A percentile compares a stretch with the other conserved stretches of the same genome.
Conservation (phyloP, 257 asterid species). For the Apocynum venetum region DNA sequence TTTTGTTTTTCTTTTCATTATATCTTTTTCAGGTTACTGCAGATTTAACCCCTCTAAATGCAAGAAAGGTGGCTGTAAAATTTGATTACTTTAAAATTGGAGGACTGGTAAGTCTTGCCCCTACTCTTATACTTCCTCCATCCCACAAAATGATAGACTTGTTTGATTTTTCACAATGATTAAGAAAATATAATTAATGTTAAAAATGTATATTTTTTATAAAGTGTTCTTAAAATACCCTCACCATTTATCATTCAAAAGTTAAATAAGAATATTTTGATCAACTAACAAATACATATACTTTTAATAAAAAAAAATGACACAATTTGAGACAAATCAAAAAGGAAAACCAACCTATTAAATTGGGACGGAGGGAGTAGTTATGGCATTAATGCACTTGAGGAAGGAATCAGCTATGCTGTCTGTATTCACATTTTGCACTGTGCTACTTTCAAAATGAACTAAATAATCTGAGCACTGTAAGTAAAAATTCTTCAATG, state of each 20-base stretch:
- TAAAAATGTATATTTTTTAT: no score
- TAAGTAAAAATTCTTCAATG: background rate
- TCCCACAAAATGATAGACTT: no score
- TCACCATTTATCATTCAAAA: no score
- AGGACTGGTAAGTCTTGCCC: constrained; percentile 57
- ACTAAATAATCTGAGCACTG: background rate
- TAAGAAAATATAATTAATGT: no score
- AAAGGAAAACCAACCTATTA: no score
- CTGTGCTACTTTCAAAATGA: background rate
- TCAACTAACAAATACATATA: no score
- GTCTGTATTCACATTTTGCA: background rate
- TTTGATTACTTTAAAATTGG: constrained; percentile 73
- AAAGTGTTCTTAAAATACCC: no score
- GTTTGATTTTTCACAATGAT: no score
- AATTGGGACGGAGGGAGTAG: no score
- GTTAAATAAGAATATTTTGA: no score
- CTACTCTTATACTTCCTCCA: background rate
- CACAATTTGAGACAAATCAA: no score
- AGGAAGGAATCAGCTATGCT: background rate
- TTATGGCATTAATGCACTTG: background rate
- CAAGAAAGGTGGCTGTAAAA: constrained; percentile 70
- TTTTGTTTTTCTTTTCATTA: background rate
- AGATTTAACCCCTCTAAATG: constrained; percentile 68
- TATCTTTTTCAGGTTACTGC: constrained; percentile 63
- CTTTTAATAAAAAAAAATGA: no score